Evolutionary conservation across 768 basidiomycete genomes (phyloP).

Genomic region (Boletales sp.): DNA sequence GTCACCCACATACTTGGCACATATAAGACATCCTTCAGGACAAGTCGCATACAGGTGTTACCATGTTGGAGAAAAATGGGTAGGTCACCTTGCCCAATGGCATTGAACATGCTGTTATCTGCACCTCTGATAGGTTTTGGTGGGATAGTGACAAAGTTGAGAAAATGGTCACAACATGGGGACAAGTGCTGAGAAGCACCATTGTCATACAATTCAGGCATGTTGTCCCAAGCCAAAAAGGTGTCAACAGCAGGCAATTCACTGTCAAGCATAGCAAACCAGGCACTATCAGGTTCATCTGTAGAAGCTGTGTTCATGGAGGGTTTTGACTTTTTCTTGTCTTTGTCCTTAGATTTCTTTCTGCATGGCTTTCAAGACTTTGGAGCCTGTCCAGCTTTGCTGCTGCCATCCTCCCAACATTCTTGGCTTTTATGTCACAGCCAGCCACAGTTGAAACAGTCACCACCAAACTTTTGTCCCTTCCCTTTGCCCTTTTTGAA

Average conservation of each 20-base stretch:
- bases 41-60: not conserved
- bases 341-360: not conserved
- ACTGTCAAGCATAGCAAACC: not conserved
- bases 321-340: too few species aligned
- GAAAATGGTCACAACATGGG: not conserved
- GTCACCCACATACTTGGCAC: slow-evolving; percentile 13
- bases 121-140: not conserved
- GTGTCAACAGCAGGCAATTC: not conserved
- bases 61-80: not conserved
- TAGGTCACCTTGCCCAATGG: not conserved
- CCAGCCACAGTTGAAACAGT: slow-evolving; percentile 6
- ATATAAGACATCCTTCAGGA: slow-evolving; percentile 10
- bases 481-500: not conserved
- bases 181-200: not conserved
- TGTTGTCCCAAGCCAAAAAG: too few species aligned
- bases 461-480: not conserved
- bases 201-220: not conserved
- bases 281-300: not conserved
- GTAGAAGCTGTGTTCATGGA: too few species aligned
- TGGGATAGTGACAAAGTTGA: not conserved
- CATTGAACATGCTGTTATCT: not conserved
- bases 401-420: slow-evolving; percentile 13
- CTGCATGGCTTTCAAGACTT: not conserved
- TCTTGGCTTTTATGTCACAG: not conserved
- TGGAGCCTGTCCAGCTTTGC: not conserved